These are phyloP conservation scores for Xylaria nigripes DNA, from an alignment of 495 filamentous ascomycete genomes.

Conservation along the genomic window DNA sequence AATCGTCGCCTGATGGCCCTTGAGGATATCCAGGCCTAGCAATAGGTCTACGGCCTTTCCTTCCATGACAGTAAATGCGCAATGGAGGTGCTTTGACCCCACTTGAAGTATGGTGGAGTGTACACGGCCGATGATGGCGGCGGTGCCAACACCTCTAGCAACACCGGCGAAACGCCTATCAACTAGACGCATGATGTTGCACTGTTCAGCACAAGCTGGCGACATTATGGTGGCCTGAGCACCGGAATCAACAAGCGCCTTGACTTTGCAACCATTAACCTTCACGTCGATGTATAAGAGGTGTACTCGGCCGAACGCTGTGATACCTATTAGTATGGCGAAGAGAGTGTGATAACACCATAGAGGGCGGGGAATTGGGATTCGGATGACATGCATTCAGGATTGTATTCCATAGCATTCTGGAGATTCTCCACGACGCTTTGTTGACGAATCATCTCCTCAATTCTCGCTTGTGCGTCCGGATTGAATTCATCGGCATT, in stretches of 20 bases:
- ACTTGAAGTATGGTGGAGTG: slow-evolving; percentile 92
- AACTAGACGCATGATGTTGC: slow-evolving; percentile 95
- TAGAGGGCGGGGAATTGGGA: background rate
- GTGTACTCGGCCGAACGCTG: slow-evolving; percentile 85
- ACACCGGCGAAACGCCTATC: slow-evolving; percentile 87
- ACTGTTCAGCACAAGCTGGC: slow-evolving; percentile 77
- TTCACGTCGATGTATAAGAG: slow-evolving; percentile 96
- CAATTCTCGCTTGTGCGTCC: slow-evolving; percentile 86
- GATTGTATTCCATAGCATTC: slow-evolving; percentile 91
- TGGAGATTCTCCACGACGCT: slow-evolving; percentile 89
- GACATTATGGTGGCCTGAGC: slow-evolving; percentile 99
- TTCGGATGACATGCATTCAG: slow-evolving; percentile 61
- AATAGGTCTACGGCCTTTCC: slow-evolving; percentile 95
- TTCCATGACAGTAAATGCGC: slow-evolving; percentile 99
- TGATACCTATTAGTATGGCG: slow-evolving; percentile 1
- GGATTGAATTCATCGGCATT: slow-evolving; percentile 89
- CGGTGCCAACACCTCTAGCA: slow-evolving; percentile 87
- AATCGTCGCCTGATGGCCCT: slow-evolving; percentile 85
- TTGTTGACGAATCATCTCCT: slow-evolving; percentile 93
- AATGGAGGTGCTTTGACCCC: slow-evolving; percentile 76
- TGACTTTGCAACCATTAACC: slow-evolving; percentile 84
- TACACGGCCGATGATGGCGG: slow-evolving; percentile 87
- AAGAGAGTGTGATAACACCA: slow-evolving; percentile 6
- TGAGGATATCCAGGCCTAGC: slow-evolving; percentile 91
- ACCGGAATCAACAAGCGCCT: slow-evolving; percentile 95